Conservation (phyloP, 202 grass and related monocot genomes). For the Musa balbisiana region DNA sequence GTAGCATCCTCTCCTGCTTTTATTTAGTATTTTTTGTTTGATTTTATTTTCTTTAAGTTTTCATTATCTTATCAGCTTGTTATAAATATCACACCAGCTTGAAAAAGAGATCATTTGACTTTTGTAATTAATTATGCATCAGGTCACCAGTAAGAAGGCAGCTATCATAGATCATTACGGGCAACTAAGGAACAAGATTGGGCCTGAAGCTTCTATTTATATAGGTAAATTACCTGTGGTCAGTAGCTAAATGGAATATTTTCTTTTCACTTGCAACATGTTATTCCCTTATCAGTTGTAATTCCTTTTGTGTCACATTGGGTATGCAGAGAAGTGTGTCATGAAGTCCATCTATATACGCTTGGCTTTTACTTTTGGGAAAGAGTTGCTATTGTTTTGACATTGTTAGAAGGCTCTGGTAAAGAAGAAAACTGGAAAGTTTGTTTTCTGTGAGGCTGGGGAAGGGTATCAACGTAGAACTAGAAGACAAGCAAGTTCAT, state of each 20-base stretch:
- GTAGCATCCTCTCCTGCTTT: not conserved
- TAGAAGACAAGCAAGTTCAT: too few species aligned
- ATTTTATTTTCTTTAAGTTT: not conserved
- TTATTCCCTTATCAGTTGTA: not conserved
- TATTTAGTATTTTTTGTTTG: too few species aligned
- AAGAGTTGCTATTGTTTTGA: not conserved
- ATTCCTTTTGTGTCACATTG: not conserved
- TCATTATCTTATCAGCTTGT: too few species aligned
- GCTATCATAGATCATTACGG: slow-evolving; percentile 71
- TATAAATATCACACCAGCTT: not conserved
- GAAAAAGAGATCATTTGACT: not conserved
- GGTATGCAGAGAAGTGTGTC: not conserved
- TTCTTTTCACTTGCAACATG: not conserved
- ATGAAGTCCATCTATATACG: not conserved
- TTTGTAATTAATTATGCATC: slow-evolving; percentile 20
- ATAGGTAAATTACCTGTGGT: slow-evolving; percentile 36
- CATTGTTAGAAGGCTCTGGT: not conserved
- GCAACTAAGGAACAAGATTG: slow-evolving; percentile 79
- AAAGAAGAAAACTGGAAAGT: not conserved
- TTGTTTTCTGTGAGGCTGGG: not conserved
- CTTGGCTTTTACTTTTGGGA: not conserved
- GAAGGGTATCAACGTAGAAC: too few species aligned
- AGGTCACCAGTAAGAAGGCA: slow-evolving; percentile 97
- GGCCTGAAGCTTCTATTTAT: slow-evolving; percentile 74
- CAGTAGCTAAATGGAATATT: not conserved